Base-by-base conservation (phyloP, 495 filamentous ascomycete species). In the Parmelia sp. region DNA sequence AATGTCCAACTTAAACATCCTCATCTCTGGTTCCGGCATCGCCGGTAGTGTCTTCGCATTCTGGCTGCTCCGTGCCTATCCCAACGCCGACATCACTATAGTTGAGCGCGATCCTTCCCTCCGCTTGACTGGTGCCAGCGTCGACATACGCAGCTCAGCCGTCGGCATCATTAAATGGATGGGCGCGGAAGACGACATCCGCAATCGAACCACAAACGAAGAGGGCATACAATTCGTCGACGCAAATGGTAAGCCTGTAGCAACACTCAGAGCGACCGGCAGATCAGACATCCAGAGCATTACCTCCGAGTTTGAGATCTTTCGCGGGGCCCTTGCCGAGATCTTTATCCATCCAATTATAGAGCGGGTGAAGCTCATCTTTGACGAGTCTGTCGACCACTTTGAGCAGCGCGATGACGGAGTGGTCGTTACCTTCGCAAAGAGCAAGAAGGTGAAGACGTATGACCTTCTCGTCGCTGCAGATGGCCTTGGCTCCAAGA, bases 251-350 rank as follows among this genome's bases (percentile, higher is more conserved):
- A 37, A 23, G 27, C 11, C 64, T 5, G 31, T 31, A 17, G 65
- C 53, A 31, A 68, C 58, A 62, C 40, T 74, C 49, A 62, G 40
- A 6, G 59, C 68, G 49, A 73, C 65, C 19, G 73, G 70, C 25
- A 65, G 39, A 17, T 40, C 57, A 55, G 61, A 51, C 40, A 21
- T 40, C 21, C 76, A 81, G 71, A 63, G 60, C 58, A 65, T 79
- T 14, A 75, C 76, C 17, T 77, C 75, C 10, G 81, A 82, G 66
- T 81, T 68, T 61, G 82, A 83, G 70, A 79, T 84, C 58, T 76
- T 83, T 71, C 64, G 82, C 5, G 80, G 78, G 1, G 76, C 78
- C 55, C 57, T 84, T n/a, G 74, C 71, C 11, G 27, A 70, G 23
- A 73, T 83, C 27, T 64, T 81, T 10, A 73, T 77, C 63, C 69